Conservation (phyloP, 2,329 filamentous ascomycete genomes). For the Ascochyta lentis region DNA sequence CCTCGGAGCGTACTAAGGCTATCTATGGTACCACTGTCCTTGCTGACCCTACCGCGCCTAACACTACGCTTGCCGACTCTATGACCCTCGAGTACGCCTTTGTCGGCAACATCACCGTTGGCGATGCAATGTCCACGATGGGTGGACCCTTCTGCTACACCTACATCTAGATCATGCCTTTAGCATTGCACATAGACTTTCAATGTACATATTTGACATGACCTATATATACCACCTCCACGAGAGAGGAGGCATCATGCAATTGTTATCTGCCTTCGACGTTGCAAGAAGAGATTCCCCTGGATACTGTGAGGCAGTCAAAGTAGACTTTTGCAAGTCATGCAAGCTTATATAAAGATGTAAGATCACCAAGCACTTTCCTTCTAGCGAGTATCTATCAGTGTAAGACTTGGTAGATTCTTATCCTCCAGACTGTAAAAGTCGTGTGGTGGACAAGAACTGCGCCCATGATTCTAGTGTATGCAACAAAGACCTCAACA, state of each 20-base stretch:
- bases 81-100: slow-evolving; percentile 50
- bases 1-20: slow-evolving; percentile 44
- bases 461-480: background rate
- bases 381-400: no score
- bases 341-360: background rate
- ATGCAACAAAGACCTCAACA: background rate
- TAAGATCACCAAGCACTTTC: no score
- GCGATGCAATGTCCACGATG: slow-evolving; percentile 53
- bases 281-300: no score
- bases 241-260: no score
- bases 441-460: background rate
- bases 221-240: no score
- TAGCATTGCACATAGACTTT: slow-evolving; percentile 6
- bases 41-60: slow-evolving; percentile 51
- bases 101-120: slow-evolving; percentile 44
- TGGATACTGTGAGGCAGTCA: no score
- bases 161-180: slow-evolving; percentile 39
- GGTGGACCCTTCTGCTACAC: slow-evolving; percentile 58
- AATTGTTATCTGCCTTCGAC: background rate
- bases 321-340: background rate
- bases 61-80: slow-evolving; percentile 55
- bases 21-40: slow-evolving; percentile 54
- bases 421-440: no score
- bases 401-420: no score
- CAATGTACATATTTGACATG: background rate